Conservation (phyloP, 2,329 filamentous ascomycete genomes). For the Fusarium napiforme region DNA sequence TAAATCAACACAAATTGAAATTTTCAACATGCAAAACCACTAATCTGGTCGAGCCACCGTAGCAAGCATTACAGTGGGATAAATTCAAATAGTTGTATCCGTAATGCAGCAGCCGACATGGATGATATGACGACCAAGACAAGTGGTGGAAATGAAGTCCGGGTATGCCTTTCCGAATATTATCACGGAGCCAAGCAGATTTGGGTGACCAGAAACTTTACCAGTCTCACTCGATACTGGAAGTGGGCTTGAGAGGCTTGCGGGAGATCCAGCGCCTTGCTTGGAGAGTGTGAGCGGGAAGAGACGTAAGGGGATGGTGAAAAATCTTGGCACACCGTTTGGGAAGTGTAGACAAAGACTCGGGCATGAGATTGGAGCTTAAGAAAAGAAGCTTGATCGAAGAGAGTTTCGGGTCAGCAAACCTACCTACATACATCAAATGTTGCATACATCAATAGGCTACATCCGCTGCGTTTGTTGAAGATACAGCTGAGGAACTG, state of each 20-base stretch:
- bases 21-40: slow-evolving; percentile 2
- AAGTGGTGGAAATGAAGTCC: slow-evolving; percentile 42
- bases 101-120: slow-evolving; percentile 2
- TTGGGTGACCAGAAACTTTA: slow-evolving; percentile 16
- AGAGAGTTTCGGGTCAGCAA: not conserved
- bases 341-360: not conserved
- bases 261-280: slow-evolving; percentile 17
- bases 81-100: slow-evolving; percentile 1
- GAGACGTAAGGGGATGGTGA: not conserved
- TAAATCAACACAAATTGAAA: not conserved
- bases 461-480: not conserved
- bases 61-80: not conserved
- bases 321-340: slow-evolving; percentile 3
- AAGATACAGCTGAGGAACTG: not conserved
- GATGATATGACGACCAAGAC: slow-evolving; percentile 27
- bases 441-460: not conserved
- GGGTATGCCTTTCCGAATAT: slow-evolving; percentile 21
- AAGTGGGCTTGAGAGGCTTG: slow-evolving; percentile 19
- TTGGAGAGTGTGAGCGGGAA: slow-evolving; percentile 15
- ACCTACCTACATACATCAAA: not conserved
- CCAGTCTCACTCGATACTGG: not conserved
- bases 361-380: not conserved
- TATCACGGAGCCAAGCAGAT: not conserved
- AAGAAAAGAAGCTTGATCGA: slow-evolving; percentile 8
- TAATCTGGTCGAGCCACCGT: not conserved